Base-by-base conservation (phyloP, 805 yeast genomes). In the Starmerella vaccinii region DNA sequence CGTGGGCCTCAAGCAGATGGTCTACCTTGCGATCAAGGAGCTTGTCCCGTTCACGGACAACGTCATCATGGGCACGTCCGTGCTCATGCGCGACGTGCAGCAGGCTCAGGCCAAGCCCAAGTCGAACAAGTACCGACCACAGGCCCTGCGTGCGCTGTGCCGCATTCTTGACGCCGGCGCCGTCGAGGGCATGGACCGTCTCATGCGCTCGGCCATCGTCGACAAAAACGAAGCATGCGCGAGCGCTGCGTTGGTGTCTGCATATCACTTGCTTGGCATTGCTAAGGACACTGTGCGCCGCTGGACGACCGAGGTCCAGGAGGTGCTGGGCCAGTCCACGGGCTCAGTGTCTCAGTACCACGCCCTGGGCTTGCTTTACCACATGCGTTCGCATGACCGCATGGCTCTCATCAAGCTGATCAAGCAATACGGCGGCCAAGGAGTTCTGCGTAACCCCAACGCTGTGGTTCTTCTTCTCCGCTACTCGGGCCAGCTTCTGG, bases 61-160 rank as follows among this genome's bases (percentile, higher is more conserved):
- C 68, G 87, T 88, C 51, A 76, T 92, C 67, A 92, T 92, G 97
- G 97, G 90, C 24, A 92, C 98, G 24, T 86, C 96, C 2, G 88
- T 95, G 24, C 89, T 92, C 64, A 92, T 92, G 97, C 89, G 89
- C 70, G 98, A 92, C 70, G 86, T 92, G 49, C 97, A 94, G 70
- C 82, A 81, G 58, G 90, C 90, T 51, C 61, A 63, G 51, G 2
- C 19, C 19, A 42, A 47, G 27, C 47, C 56, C 12, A 18, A 39
- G 22, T 34, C 54, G 22, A 18, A n/a, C n/a, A 72, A 87, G 55
- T 88, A 83, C 69, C 87, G 88, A 64, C 96, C 98, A 50, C 84
- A 92, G 65, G 97, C 98, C 22, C 83, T 92, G 56, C 80, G 98
- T 67, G 84, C 97, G 0, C 75, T 92, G 61, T 80, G 89, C 19